Conservation (phyloP, 2,329 filamentous ascomycete genomes). For the Venturia asperata region DNA sequence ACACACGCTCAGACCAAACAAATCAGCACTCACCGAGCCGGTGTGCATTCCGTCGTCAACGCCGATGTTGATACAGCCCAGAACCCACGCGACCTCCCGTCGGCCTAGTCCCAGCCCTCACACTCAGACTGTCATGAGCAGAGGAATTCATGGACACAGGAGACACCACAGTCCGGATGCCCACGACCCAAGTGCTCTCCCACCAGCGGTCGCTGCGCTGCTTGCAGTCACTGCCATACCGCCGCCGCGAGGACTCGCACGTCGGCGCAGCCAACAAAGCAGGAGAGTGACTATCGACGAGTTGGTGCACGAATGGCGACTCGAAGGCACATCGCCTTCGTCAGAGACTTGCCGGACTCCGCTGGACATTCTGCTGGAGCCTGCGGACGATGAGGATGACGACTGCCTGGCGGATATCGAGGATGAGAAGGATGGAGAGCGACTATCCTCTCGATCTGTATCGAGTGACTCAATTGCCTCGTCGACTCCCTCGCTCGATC, state of each 20-base stretch:
- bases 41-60: slow-evolving; percentile 10
- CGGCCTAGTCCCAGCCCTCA: slow-evolving; percentile 10
- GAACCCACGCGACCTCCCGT: slow-evolving; percentile 9
- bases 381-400: slow-evolving; percentile 40
- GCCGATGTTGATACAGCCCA: slow-evolving; percentile 1
- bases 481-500: slow-evolving; percentile 38
- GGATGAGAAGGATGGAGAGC: slow-evolving; percentile 13
- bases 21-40: slow-evolving; percentile 10
- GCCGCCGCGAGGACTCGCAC: slow-evolving; percentile 34
- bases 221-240: slow-evolving; percentile 55
- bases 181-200: slow-evolving; percentile 29
- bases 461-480: slow-evolving; percentile 54
- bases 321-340: slow-evolving; percentile 33
- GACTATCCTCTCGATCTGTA: slow-evolving; percentile 42
- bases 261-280: slow-evolving; percentile 31
- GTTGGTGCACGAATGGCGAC: slow-evolving; percentile 48
- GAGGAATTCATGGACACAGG: slow-evolving; percentile 11
- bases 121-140: slow-evolving; percentile 12
- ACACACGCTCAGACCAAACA: not conserved
- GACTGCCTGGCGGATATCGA: slow-evolving; percentile 22
- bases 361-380: slow-evolving; percentile 50
- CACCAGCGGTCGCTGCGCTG: slow-evolving; percentile 50
- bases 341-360: slow-evolving; percentile 38
- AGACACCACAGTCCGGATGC: not conserved
- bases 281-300: slow-evolving; percentile 49